phyloP scores from a whole-genome alignment of 176 grass and related monocot species.

The Avena eriantha region DNA sequence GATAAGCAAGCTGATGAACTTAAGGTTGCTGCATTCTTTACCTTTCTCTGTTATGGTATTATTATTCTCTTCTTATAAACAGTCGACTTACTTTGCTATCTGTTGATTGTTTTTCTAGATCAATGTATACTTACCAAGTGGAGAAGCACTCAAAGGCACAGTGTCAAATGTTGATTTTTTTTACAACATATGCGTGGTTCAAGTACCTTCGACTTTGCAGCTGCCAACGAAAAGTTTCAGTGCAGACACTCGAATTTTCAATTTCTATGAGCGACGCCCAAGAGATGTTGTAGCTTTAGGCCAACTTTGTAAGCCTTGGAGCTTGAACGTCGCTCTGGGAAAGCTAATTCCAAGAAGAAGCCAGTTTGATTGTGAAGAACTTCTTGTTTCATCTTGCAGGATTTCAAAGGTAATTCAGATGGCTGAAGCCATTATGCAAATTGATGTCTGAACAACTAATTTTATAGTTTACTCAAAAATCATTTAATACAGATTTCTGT shows the following conservation, averaged over 20 bases:
- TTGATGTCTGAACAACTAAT: no score
- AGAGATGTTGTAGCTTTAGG: constrained; percentile 40
- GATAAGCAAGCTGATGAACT: constrained; percentile 11
- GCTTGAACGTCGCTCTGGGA: constrained; percentile 16
- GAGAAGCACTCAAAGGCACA: neutral
- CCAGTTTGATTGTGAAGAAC: constrained; percentile 35
- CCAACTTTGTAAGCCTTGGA: neutral
- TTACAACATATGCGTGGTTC: constrained; percentile 41
- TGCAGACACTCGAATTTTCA: neutral
- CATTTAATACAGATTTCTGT: no score
- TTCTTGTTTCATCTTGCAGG: constrained; percentile 34
- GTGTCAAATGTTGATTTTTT: constrained; percentile 41
- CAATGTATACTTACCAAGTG: constrained; percentile 20
- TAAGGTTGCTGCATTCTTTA: constrained; percentile 28
- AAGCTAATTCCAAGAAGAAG: constrained; percentile 39
- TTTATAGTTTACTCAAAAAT: no score
- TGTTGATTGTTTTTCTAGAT: neutral
- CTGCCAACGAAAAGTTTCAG: constrained; percentile 6
- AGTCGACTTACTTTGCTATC: neutral
- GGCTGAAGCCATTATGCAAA: neutral
- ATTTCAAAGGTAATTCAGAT: constrained; percentile 28
- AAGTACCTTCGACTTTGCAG: neutral
- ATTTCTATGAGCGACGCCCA: neutral
- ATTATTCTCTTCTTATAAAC: neutral
- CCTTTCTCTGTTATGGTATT: neutral